These are phyloP conservation scores for Penicillium longicatenatum DNA, from an alignment of 495 filamentous ascomycete species.

Conservation along the genomic window DNA sequence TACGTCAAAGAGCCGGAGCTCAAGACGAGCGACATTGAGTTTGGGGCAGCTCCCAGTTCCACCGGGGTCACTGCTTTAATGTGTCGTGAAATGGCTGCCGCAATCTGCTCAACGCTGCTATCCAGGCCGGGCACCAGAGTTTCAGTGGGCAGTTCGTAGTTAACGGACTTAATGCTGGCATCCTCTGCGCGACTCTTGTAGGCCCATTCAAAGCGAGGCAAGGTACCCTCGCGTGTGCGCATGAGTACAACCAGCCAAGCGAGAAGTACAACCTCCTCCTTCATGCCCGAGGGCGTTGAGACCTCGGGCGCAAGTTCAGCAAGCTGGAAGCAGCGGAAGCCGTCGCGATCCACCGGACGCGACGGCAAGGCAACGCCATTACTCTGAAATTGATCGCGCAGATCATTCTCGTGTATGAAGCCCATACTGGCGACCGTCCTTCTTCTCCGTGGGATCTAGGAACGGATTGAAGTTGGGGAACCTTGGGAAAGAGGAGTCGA, in stretches of 20 bases:
- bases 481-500: conserved; percentile 7
- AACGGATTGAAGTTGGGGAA: conserved; percentile 4
- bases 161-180: background rate
- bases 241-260: conserved; percentile 49
- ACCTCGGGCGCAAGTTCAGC: conserved; percentile 17
- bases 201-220: conserved; percentile 41
- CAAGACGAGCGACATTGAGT: conserved; percentile 27
- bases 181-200: conserved; percentile 15
- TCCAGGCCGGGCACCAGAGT: conserved; percentile 30
- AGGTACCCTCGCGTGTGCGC: conserved; percentile 39
- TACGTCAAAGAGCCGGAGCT: conserved; percentile 32
- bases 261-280: conserved; percentile 40
- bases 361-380: background rate
- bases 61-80: conserved; percentile 16
- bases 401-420: conserved; percentile 23
- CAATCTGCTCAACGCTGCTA: conserved; percentile 22
- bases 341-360: conserved; percentile 6
- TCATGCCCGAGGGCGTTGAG: conserved; percentile 30
- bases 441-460: conserved; percentile 16
- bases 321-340: conserved; percentile 22
- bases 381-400: conserved; percentile 1
- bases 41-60: background rate
- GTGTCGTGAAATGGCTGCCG: conserved; percentile 20
- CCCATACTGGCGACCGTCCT: conserved; percentile 30
- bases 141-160: conserved; percentile 19